These are phyloP conservation scores for Magnaporthales sp. DNA, from an alignment of 2,329 filamentous ascomycete species.

Conservation along the genomic window DNA sequence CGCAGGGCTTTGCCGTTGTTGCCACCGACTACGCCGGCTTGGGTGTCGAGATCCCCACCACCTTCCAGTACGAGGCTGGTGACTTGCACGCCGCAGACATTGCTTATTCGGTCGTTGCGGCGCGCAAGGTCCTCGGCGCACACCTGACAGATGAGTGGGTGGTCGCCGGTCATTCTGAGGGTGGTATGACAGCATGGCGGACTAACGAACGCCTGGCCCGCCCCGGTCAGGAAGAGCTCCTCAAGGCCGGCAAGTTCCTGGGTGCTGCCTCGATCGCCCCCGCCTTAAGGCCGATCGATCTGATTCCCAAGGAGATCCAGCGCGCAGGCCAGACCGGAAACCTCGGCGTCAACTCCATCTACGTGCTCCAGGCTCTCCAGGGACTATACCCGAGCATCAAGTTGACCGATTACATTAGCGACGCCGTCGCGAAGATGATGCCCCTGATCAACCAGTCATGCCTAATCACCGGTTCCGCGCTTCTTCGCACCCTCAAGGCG, in stretches of 20 bases:
- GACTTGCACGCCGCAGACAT: constrained; percentile 13
- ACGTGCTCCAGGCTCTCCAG: constrained; percentile 11
- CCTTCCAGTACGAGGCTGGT: constrained; percentile 14
- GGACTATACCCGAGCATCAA: constrained; percentile 10
- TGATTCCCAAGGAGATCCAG: constrained; percentile 8
- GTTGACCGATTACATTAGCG: constrained; percentile 11
- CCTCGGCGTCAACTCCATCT: constrained; percentile 8
- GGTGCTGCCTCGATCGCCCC: constrained; percentile 10
- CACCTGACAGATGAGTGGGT: constrained; percentile 14
- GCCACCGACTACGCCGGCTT: constrained; percentile 8
- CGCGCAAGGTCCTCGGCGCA: constrained; percentile 9
- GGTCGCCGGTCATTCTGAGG: constrained; percentile 15
- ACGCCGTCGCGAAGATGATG: constrained; percentile 3
- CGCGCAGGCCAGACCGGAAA: constrained; percentile 6
- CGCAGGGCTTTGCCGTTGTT: constrained; percentile 8
- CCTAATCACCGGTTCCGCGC: constrained; percentile 8
- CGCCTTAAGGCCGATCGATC: constrained; percentile 7
- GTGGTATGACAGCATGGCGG: constrained; percentile 16
- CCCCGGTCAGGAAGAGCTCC: constrained; percentile 2
- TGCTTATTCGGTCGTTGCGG: constrained; percentile 10
- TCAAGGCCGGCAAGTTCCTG: constrained; percentile 8
- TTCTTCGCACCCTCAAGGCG: constrained; percentile 7
- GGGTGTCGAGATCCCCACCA: constrained; percentile 12
- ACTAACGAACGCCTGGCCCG: constrained; percentile 15
- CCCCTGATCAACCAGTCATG: constrained; percentile 10